These are phyloP conservation scores for Parafenestella ontariensis DNA, from an alignment of 2,329 filamentous ascomycete species.

Conservation along the genomic window DNA sequence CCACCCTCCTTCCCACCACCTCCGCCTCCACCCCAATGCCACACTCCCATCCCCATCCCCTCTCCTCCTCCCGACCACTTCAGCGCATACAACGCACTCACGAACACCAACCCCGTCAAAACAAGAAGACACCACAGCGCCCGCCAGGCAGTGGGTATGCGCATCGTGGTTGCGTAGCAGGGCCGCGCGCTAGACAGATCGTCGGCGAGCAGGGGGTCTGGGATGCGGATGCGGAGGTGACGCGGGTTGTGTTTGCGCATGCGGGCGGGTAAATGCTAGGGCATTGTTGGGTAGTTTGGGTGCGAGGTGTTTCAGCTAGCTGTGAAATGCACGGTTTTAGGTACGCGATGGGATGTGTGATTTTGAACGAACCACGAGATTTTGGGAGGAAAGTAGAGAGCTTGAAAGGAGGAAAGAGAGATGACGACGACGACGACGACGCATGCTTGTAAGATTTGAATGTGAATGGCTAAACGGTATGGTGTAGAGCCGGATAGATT, in stretches of 20 bases:
- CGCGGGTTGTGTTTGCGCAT: slow-evolving; percentile 12
- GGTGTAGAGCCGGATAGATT: not conserved
- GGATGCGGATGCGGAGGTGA: slow-evolving; percentile 1
- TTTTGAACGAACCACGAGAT: no score
- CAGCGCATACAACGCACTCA: slow-evolving; percentile 13
- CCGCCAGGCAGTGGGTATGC: slow-evolving; percentile 16
- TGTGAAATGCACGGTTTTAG: not conserved
- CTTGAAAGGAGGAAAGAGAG: not conserved
- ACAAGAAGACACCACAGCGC: slow-evolving; percentile 18
- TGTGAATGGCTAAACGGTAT: not conserved
- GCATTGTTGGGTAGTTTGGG: not conserved
- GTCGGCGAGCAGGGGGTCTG: not conserved
- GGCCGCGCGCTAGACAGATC: not conserved
- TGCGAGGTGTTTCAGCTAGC: slow-evolving; percentile 1
- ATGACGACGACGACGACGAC: not conserved
- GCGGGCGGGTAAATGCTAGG: slow-evolving; percentile 11
- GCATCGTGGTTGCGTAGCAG: not conserved
- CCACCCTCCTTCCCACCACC: not conserved
- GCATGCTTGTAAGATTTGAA: not conserved
- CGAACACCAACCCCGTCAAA: slow-evolving; percentile 13
- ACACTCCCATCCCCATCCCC: not conserved
- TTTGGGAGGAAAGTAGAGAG: no score
- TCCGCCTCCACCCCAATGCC: not conserved
- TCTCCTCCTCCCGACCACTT: not conserved
- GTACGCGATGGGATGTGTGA: not conserved